Percentiles rank a stretch among this genome's conserved stretches.
Conservation (phyloP, 2,329 filamentous ascomycete genomes). For the Trichoderma sp. region DNA sequence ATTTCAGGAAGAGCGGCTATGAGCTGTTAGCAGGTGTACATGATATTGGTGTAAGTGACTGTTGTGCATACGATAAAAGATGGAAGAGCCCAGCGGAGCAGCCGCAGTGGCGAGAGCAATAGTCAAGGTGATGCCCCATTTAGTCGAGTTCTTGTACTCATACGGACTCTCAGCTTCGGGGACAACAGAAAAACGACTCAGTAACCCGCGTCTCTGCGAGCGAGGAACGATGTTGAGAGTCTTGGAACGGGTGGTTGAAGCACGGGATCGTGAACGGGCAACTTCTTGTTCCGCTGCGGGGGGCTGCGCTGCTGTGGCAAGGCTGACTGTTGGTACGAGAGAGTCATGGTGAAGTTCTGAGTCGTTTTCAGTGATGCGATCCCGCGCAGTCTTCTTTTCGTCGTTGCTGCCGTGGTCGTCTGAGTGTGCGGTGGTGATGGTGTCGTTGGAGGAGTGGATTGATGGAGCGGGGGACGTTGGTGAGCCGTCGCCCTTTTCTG, state of each 20-base stretch:
- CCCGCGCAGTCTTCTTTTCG: constrained; percentile 19
- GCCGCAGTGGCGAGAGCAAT: constrained; percentile 76
- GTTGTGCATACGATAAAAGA: constrained; percentile 73
- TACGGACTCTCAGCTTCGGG: constrained; percentile 79
- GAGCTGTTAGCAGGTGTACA: neutral
- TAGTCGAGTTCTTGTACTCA: constrained; percentile 71
- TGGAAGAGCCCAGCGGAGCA: constrained; percentile 81
- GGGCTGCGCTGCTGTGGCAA: neutral
- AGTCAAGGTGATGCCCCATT: constrained; percentile 83
- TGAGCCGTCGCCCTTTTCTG: constrained; percentile 2
- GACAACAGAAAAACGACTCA: constrained; percentile 71
- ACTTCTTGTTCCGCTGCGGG: constrained; percentile 1
- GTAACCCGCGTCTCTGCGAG: constrained; percentile 66
- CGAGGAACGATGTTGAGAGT: constrained; percentile 48
- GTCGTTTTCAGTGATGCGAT: neutral
- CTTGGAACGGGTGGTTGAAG: constrained; percentile 48
- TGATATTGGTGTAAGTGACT: constrained; percentile 12
- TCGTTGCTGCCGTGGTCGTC: constrained; percentile 7
- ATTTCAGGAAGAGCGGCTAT: constrained; percentile 72
- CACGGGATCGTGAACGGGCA: constrained; percentile 38
- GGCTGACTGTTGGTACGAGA: constrained; percentile 17
- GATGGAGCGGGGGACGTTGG: neutral
- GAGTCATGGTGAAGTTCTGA: constrained; percentile 13
- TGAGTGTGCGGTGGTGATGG: constrained; percentile 13
- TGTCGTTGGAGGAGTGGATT: constrained; percentile 4